Evolutionary conservation across 140 eudicot species (phyloP).

Genomic region (Eryngium alpinum): DNA sequence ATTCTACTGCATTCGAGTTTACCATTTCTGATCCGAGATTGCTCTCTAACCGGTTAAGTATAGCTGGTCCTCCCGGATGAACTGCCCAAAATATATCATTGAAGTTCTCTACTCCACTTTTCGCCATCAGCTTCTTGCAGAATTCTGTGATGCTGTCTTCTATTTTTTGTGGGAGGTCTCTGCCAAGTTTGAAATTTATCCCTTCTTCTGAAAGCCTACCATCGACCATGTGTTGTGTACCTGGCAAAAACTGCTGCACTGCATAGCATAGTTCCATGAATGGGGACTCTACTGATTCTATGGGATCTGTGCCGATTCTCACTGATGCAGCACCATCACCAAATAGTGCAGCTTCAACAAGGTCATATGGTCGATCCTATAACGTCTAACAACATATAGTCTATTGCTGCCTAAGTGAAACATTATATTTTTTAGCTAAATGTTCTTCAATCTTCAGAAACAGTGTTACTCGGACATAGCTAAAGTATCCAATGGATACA

Average conservation of each 20-base stretch:
- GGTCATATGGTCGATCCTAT: constrained; percentile 61
- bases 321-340: constrained; percentile 88
- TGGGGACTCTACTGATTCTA: constrained; percentile 42
- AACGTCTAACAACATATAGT: not conserved
- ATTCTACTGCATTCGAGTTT: constrained; percentile 75
- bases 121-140: constrained; percentile 65
- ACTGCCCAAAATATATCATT: constrained; percentile 93
- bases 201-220: constrained; percentile 81
- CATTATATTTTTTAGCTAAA: not conserved
- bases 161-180: constrained; percentile 70
- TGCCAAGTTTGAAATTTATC: constrained; percentile 66
- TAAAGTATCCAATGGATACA: no score
- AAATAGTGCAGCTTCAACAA: constrained; percentile 89
- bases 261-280: constrained; percentile 71
- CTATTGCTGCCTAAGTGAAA: not conserved
- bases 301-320: constrained; percentile 67
- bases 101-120: constrained; percentile 38
- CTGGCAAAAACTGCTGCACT: constrained; percentile 80
- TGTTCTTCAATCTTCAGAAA: no score
- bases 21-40: constrained; percentile 37
- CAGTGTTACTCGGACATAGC: no score
- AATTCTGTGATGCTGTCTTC: constrained; percentile 86
- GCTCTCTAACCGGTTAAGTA: constrained; percentile 65
- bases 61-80: constrained; percentile 95
- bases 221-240: constrained; percentile 62